Percentiles rank a stretch among this genome's conserved stretches.
These are phyloP conservation scores for Lasiodiplodia sp. DNA, from an alignment of 2,329 filamentous ascomycete species.

Conservation along the genomic window DNA sequence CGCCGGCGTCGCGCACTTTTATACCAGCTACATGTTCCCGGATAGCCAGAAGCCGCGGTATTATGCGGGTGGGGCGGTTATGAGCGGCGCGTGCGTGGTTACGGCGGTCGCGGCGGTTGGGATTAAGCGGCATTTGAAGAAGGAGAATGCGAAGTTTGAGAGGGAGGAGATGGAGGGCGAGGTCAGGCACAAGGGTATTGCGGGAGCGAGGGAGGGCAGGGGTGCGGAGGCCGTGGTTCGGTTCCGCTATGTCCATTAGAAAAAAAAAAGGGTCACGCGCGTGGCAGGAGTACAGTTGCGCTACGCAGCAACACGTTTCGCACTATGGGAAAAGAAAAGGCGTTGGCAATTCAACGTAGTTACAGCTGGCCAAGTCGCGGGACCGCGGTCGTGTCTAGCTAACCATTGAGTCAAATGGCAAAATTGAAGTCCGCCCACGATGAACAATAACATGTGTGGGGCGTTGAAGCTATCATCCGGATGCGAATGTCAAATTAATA, in stretches of 20 bases:
- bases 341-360: too few relatives aligned
- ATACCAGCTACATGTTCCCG: constrained; percentile 26
- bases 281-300: too few relatives aligned
- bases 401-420: too few relatives aligned
- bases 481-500: too few relatives aligned
- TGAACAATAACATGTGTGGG: too few relatives aligned
- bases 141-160: constrained; percentile 32
- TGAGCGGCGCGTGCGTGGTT: constrained; percentile 16
- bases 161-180: constrained; percentile 32
- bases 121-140: constrained; percentile 31
- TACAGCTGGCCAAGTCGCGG: too few relatives aligned
- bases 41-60: constrained; percentile 31
- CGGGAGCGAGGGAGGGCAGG: constrained; percentile 28
- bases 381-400: too few relatives aligned
- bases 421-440: too few relatives aligned
- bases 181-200: constrained; percentile 28
- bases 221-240: constrained; percentile 30
- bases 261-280: not conserved
- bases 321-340: too few relatives aligned
- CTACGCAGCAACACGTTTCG: too few relatives aligned
- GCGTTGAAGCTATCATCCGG: too few relatives aligned
- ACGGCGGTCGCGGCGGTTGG: constrained; percentile 15
- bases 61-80: constrained; percentile 31
- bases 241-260: constrained; percentile 32
- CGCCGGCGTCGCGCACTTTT: constrained; percentile 10